phyloP scores from a whole-genome alignment of 1,139 yeast species.

The Hanseniaspora uvarum region DNA sequence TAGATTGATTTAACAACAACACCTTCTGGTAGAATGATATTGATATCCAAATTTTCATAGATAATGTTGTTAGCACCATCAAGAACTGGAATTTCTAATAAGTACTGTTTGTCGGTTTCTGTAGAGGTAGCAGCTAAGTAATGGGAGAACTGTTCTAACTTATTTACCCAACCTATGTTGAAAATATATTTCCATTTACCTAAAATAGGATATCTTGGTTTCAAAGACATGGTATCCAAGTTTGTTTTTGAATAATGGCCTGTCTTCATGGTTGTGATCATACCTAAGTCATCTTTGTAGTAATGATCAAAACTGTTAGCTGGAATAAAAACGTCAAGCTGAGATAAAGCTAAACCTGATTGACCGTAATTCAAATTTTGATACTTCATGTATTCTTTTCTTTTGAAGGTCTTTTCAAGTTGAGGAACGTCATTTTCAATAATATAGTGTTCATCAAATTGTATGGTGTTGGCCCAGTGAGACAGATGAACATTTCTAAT shows the following conservation, averaged over 20 bases:
- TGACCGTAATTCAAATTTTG: constrained; percentile 8
- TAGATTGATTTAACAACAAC: constrained; percentile 53
- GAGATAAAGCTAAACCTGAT: constrained; percentile 24
- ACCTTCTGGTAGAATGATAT: constrained; percentile 79
- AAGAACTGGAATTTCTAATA: constrained; percentile 59
- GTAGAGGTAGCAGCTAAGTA: constrained; percentile 24
- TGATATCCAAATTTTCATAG: constrained; percentile 53
- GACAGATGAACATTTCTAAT: constrained; percentile 77
- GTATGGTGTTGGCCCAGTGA: constrained; percentile 55
- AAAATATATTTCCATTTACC: constrained; percentile 97
- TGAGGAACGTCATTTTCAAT: constrained; percentile 65
- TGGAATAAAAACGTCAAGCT: constrained; percentile 47
- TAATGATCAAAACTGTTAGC: constrained; percentile 51
- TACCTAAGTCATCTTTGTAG: constrained; percentile 82
- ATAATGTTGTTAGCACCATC: constrained; percentile 61
- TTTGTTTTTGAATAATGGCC: constrained; percentile 21
- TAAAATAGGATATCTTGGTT: constrained; percentile 84
- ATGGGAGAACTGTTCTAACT: constrained; percentile 45
- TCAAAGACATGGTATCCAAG: constrained; percentile 45
- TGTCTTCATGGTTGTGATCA: constrained; percentile 71
- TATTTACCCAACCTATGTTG: constrained; percentile 82
- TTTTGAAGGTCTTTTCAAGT: constrained; percentile 58
- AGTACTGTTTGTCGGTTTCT: constrained; percentile 43
- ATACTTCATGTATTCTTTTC: constrained; percentile 57
- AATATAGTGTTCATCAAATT: constrained; percentile 78